phyloP scores from a whole-genome alignment of 805 yeast genomes.

The Saccharomycopsis sp. region DNA sequence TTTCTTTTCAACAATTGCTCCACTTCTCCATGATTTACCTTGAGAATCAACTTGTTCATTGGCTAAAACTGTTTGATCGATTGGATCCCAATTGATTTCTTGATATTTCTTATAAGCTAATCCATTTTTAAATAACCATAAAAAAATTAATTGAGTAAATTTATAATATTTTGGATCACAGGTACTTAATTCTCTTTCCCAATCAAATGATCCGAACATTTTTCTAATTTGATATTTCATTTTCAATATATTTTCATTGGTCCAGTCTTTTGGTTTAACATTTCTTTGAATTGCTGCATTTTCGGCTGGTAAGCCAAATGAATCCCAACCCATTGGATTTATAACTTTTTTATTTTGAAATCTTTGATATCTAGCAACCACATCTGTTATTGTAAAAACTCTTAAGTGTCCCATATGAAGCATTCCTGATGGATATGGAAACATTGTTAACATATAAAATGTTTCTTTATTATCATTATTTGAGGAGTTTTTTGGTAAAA shows the following conservation, averaged over 20 bases:
- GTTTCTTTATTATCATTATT: slow-evolving; percentile 17
- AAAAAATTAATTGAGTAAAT: slow-evolving; percentile 84
- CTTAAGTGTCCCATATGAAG: slow-evolving; percentile 92
- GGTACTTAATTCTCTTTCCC: slow-evolving; percentile 86
- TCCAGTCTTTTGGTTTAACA: slow-evolving; percentile 77
- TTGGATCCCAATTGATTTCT: slow-evolving; percentile 96
- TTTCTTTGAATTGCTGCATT: slow-evolving; percentile 91
- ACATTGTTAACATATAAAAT: slow-evolving; percentile 73
- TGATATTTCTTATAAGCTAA: slow-evolving; percentile 81
- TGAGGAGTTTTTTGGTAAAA: not conserved
- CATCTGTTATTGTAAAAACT: slow-evolving; percentile 87
- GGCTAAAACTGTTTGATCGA: slow-evolving; percentile 89
- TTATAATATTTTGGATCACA: slow-evolving; percentile 81
- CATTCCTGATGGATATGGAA: slow-evolving; percentile 93
- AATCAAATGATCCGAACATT: slow-evolving; percentile 83
- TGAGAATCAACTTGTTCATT: slow-evolving; percentile 91
- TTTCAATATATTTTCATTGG: slow-evolving; percentile 61
- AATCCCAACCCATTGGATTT: slow-evolving; percentile 99
- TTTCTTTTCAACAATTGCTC: slow-evolving; percentile 83
- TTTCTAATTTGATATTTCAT: slow-evolving; percentile 76
- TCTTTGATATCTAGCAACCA: slow-evolving; percentile 65
- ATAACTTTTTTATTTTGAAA: slow-evolving; percentile 69
- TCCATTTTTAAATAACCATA: slow-evolving; percentile 62
- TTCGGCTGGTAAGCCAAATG: slow-evolving; percentile 97
- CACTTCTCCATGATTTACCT: slow-evolving; percentile 95